Evolutionary conservation across 169 alveolate genomes (phyloP).

Genomic region (Plasmodium falciparum): DNA sequence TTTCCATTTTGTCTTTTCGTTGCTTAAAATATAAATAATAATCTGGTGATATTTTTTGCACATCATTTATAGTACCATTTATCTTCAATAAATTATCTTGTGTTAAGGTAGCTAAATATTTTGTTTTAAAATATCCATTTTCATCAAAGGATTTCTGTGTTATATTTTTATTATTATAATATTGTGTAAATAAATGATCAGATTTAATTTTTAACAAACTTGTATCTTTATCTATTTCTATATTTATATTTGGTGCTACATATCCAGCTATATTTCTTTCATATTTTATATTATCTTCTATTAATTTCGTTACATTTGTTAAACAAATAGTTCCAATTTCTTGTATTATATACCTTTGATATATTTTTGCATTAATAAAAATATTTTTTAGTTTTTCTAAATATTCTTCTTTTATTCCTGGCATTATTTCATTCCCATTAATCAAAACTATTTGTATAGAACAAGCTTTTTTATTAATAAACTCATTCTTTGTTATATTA

Average conservation of each 20-base stretch:
- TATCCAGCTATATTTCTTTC: conserved; percentile 74
- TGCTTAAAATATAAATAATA: conserved; percentile 64
- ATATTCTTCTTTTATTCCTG: conserved; percentile 59
- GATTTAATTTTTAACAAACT: conserved; percentile 54
- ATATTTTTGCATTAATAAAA: conserved; percentile 62
- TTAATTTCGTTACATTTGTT: conserved; percentile 22
- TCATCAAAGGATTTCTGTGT: conserved; percentile 32
- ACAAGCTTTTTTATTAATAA: conserved; percentile 51
- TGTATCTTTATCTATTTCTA: conserved; percentile 47
- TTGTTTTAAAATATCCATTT: conserved; percentile 73
- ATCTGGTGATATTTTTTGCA: conserved; percentile 54
- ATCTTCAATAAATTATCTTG: conserved; percentile 43
- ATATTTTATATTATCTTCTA: conserved; percentile 39
- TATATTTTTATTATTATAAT: conserved; percentile 43
- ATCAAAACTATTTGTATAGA: conserved; percentile 13
- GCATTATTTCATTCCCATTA: conserved; percentile 75
- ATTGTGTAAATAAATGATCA: conserved; percentile 57
- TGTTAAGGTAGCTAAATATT: conserved; percentile 45
- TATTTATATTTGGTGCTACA: conserved; percentile 47
- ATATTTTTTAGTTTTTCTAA: conserved; percentile 42
- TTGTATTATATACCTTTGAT: conserved; percentile 65
- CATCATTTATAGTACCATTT: conserved; percentile 40
- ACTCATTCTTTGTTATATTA: conserved; percentile 41
- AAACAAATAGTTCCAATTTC: conserved; percentile 64
- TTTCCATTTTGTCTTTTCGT: conserved; percentile 68